Percentiles rank a stretch among this genome's conserved stretches.
Conservation (phyloP, 2,329 filamentous ascomycete genomes). For the Cylindrodendrum hubeiense region DNA sequence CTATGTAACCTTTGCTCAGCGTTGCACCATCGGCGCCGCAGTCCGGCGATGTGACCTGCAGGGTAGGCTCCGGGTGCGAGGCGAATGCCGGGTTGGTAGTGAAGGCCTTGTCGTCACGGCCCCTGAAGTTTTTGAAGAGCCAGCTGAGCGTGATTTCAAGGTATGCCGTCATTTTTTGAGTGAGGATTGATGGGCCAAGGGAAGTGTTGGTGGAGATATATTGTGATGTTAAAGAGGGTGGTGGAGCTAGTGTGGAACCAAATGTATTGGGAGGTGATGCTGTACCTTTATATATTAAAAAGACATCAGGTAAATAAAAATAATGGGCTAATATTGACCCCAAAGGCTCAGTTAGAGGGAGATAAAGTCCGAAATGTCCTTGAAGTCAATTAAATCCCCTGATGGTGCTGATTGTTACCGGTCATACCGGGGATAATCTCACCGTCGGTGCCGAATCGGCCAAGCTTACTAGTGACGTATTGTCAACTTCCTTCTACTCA, state of each 20-base stretch:
- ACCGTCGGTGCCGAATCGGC: constrained; percentile 40
- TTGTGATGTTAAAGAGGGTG: not conserved
- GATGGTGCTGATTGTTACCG: constrained; percentile 9
- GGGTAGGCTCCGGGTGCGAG: constrained; percentile 49
- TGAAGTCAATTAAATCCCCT: not conserved
- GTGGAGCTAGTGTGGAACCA: not conserved
- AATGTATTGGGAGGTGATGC: not conserved
- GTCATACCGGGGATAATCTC: constrained; percentile 35
- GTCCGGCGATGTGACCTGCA: constrained; percentile 54
- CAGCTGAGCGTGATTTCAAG: constrained; percentile 54
- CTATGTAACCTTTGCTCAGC: constrained; percentile 53
- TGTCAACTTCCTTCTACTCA: not conserved
- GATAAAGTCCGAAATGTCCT: not conserved
- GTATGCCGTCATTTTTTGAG: constrained; percentile 41
- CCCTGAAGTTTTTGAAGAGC: constrained; percentile 53
- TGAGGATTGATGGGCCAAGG: not conserved
- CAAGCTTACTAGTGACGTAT: not conserved
- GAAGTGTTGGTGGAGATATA: not conserved
- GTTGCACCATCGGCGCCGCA: constrained; percentile 52
- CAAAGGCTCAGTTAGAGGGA: not conserved
- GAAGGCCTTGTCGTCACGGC: constrained; percentile 55
- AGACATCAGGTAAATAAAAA: not conserved
- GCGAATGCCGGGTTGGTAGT: constrained; percentile 52
- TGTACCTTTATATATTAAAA: not conserved
- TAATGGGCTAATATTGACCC: not conserved